Evolutionary conservation across 257 asterid genomes (phyloP), one percentile per base, ranked within the genome.

Genomic region (Echites panduratus): DNA sequence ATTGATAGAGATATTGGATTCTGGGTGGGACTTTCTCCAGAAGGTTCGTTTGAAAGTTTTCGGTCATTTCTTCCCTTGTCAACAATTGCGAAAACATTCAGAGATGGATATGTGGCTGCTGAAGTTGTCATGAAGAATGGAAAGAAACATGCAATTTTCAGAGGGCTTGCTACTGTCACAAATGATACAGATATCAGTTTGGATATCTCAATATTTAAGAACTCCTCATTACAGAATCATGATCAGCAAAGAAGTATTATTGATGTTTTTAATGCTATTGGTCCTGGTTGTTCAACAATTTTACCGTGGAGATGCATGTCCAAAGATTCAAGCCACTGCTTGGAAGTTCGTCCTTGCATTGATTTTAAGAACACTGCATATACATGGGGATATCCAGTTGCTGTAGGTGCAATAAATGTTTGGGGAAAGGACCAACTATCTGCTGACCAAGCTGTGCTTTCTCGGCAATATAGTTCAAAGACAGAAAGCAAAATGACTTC

Each of bases 1-100:
- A 50, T 74, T 40, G 92, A 84, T 82, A 87, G 79, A 70, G 99
- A 92, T 72, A 80, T 86, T 63, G 97, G 98, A 63, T 95, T 95
- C 82, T 89, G 93, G 95, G 86, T 92, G 81, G 89, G 95, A 79
- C 94, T 92, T 75, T 80, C 86, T 70, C 89, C 89, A 38, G 86
- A 85, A 77, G 98, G 98, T 77, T 89, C 93, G 72, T 95, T 98
- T 98, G 90, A 95, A 83, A 92, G 98, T 83, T 87, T 90, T 69
- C 98, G 98, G 52, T 95, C 98, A 70, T 84, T 87, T 78, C 92
- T 92, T 85, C 98, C 99, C 66, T 77, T 83, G 52, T 87, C 99
- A 71, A 93, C 90, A 74, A 85, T 80, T 78, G 82, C 96, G 75
- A 86, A 82, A 90, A 86, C 88, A 80, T 77, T 95, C 71, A 74